A percentile compares a stretch with the other conserved stretches of the same genome.
Conservation (phyloP, 1,139 yeast species). For the Torulaspora globosa region DNA sequence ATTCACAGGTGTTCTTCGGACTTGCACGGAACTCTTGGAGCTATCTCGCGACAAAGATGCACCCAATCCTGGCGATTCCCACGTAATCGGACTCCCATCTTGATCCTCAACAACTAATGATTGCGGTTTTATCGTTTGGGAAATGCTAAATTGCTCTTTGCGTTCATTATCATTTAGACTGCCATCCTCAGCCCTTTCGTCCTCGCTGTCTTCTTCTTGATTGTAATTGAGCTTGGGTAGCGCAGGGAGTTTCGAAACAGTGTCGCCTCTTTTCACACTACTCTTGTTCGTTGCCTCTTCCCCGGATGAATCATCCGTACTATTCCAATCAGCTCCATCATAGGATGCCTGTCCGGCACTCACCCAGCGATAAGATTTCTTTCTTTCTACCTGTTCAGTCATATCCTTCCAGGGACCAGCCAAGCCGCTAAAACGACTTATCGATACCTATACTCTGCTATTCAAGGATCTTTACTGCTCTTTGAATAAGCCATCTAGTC, state of each 20-base stretch:
- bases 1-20: slow-evolving; percentile 21
- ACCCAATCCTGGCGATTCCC: slow-evolving; percentile 7
- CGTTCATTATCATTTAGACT: neutral
- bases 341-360: slow-evolving; percentile 51
- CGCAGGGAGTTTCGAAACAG: slow-evolving; percentile 17
- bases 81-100: neutral
- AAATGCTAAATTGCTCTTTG: neutral
- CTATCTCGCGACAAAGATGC: slow-evolving; percentile 9
- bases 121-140: slow-evolving; percentile 1
- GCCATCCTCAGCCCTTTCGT: neutral
- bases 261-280: slow-evolving; percentile 11
- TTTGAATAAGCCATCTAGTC: neutral
- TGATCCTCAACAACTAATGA: neutral
- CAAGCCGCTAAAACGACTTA: neutral
- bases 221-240: slow-evolving; percentile 20
- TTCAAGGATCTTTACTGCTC: neutral
- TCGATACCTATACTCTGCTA: neutral
- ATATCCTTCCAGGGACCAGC: slow-evolving; percentile 2
- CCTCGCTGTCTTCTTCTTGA: slow-evolving; percentile 2
- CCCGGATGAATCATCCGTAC: slow-evolving; percentile 23
- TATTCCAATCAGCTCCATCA: slow-evolving; percentile 57
- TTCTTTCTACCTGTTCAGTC: slow-evolving; percentile 46
- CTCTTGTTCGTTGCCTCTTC: slow-evolving; percentile 12
- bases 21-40: slow-evolving; percentile 12
- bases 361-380: slow-evolving; percentile 62